These are phyloP conservation scores for Zoysia matrella DNA, from an alignment of 202 grass and related monocot genomes.

Conservation along the genomic window DNA sequence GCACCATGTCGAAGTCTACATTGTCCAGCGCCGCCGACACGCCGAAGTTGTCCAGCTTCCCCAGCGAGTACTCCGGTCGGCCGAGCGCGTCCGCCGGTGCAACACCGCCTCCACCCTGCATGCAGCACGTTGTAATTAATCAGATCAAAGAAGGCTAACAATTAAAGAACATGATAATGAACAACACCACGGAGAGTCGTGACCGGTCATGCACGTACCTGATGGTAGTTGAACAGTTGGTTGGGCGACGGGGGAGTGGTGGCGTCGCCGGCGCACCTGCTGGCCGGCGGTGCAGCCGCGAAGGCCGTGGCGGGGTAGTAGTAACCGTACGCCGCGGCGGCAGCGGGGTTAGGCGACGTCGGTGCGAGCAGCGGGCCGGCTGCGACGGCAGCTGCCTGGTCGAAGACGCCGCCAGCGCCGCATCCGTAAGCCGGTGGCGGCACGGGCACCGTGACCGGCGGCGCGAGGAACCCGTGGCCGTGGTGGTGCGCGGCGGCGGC, in stretches of 20 bases:
- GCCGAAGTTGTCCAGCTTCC: slow-evolving; percentile 53
- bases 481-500: slow-evolving; percentile 23
- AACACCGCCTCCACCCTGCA: background rate
- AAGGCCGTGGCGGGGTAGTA: slow-evolving; percentile 29
- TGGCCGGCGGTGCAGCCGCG: background rate
- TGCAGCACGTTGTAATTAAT: no score
- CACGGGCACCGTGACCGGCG: background rate
- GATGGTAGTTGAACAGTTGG: slow-evolving; percentile 17
- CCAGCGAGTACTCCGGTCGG: slow-evolving; percentile 35
- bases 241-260: slow-evolving; percentile 8
- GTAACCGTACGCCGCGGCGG: slow-evolving; percentile 11
- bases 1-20: background rate
- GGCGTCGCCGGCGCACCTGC: slow-evolving; percentile 12
- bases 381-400: slow-evolving; percentile 13
- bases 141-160: no score
- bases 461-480: background rate
- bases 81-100: background rate
- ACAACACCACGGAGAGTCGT: no score
- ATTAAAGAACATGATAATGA: background rate
- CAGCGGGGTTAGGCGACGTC: slow-evolving; percentile 26
- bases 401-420: background rate
- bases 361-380: slow-evolving; percentile 19
- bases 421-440: background rate
- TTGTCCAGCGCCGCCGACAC: slow-evolving; percentile 24
- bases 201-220: slow-evolving; percentile 23